Evolutionary conservation across 805 yeast species (phyloP).

Genomic region (Ogataea wickerhamii): DNA sequence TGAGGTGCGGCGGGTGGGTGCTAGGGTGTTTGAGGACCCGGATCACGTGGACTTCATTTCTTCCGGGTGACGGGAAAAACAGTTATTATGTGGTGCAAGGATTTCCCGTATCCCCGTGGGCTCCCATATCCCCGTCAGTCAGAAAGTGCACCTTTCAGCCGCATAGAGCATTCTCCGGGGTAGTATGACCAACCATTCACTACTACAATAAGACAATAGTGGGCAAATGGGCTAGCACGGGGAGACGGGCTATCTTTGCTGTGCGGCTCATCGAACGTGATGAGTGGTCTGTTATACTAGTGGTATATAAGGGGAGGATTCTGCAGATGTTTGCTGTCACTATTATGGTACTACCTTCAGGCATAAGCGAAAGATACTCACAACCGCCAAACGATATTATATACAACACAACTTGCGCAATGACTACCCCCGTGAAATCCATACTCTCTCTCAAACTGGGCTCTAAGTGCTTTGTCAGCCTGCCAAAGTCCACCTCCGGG

Average conservation of each 20-base stretch:
- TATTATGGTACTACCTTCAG: too few relatives aligned
- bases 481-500: slow-evolving; percentile 8
- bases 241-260: background rate
- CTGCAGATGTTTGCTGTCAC: background rate
- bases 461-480: slow-evolving; percentile 25
- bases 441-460: slow-evolving; percentile 28
- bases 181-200: background rate
- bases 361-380: too few relatives aligned
- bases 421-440: slow-evolving; percentile 25
- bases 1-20: slow-evolving; percentile 35
- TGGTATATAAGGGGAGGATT: slow-evolving; percentile 4
- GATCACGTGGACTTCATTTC: slow-evolving; percentile 4
- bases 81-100: background rate
- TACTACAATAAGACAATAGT: background rate
- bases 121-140: background rate
- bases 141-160: background rate
- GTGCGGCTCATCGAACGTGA: background rate
- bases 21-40: slow-evolving; percentile 9
- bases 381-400: too few relatives aligned
- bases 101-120: slow-evolving; percentile 1
- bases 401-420: too few relatives aligned
- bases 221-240: slow-evolving; percentile 1
- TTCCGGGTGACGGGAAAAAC: background rate
- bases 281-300: background rate
- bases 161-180: background rate